These are phyloP conservation scores for Aspergillus pseudoglaucus DNA, from an alignment of 2,329 filamentous ascomycete species.

Conservation along the genomic window DNA sequence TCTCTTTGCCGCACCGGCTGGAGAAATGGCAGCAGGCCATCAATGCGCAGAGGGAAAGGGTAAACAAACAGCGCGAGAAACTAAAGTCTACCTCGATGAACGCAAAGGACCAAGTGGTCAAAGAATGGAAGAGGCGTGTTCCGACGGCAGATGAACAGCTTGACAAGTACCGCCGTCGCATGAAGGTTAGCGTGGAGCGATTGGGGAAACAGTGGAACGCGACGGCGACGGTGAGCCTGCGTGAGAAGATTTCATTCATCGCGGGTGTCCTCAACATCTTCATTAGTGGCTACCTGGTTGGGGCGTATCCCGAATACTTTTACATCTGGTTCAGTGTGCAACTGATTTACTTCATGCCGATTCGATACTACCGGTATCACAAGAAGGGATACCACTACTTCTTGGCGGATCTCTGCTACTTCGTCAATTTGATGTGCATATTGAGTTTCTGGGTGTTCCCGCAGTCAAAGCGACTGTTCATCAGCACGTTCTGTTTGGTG, in stretches of 20 bases:
- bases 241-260: constrained; percentile 95
- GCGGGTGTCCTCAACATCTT: constrained; percentile 96
- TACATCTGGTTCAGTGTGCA: constrained; percentile 88
- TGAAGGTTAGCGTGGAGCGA: constrained; percentile 84
- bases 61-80: constrained; percentile 73
- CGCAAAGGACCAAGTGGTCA: constrained; percentile 83
- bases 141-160: constrained; percentile 87
- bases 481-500: constrained; percentile 83
- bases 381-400: constrained; percentile 94
- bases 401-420: constrained; percentile 94
- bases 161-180: constrained; percentile 79
- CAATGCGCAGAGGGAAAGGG: constrained; percentile 74
- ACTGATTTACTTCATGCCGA: constrained; percentile 92
- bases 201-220: constrained; percentile 82
- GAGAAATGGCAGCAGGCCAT: constrained; percentile 84
- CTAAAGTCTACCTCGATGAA: constrained; percentile 67
- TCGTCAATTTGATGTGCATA: constrained; percentile 81
- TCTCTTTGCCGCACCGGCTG: constrained; percentile 80
- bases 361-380: constrained; percentile 86
- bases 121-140: constrained; percentile 82
- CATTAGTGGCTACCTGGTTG: constrained; percentile 88
- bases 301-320: constrained; percentile 76
- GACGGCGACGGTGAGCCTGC: constrained; percentile 75
- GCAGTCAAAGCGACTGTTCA: constrained; percentile 81
- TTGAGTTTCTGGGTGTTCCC: constrained; percentile 88